Conservation (phyloP, 192 early-diverging fungal genomes). For the Podila epicladia region DNA sequence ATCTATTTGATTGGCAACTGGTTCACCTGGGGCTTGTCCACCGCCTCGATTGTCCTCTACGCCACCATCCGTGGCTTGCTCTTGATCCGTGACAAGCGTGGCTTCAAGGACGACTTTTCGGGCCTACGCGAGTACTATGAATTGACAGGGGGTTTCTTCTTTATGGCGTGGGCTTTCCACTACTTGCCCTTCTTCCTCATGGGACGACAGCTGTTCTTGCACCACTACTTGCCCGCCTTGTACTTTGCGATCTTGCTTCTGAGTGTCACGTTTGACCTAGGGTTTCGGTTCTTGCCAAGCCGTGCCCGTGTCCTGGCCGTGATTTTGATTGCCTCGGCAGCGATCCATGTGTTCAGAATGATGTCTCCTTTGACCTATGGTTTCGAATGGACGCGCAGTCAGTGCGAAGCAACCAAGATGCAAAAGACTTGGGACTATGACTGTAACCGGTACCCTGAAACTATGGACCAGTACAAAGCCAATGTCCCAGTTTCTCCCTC, state of each 20-base stretch:
- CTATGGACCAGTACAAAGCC: constrained; percentile 24
- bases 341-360: constrained; percentile 69
- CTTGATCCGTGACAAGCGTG: constrained; percentile 67
- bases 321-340: constrained; percentile 57
- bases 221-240: constrained; percentile 95
- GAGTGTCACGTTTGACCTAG: constrained; percentile 77
- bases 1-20: constrained; percentile 97
- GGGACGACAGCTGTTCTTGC: constrained; percentile 90
- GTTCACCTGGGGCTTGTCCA: constrained; percentile 81
- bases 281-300: constrained; percentile 68
- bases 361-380: constrained; percentile 92
- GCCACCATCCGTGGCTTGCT: constrained; percentile 61
- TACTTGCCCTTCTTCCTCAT: constrained; percentile 92
- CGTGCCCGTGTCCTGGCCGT: constrained; percentile 60
- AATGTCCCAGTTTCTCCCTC: not conserved
- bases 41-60: constrained; percentile 69
- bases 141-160: constrained; percentile 71
- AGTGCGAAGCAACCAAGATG: constrained; percentile 85
- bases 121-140: constrained; percentile 61
- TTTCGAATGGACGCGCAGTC: constrained; percentile 72
- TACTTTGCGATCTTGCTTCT: constrained; percentile 86
- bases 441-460: constrained; percentile 59
- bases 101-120: constrained; percentile 53
- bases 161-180: constrained; percentile 84
- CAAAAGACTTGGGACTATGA: constrained; percentile 85